Conservation (phyloP, 2,329 filamentous ascomycete genomes). For the Diplodia sapinea region DNA sequence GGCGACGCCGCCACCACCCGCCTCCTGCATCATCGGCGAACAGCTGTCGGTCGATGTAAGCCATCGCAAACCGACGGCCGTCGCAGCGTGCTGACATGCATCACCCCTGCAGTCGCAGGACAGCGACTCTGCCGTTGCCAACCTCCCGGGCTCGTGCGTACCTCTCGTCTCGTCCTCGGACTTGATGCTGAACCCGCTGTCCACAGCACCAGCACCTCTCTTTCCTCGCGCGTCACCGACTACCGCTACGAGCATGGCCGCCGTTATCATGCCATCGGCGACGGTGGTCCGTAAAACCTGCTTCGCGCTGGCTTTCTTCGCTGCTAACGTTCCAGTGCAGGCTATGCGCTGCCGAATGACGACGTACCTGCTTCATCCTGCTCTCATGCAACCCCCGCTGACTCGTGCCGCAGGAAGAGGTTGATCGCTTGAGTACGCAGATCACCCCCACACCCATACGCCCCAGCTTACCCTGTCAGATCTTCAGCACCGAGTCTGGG, state of each 20-base stretch:
- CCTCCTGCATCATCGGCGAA: constrained; percentile 27
- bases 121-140: constrained; percentile 29
- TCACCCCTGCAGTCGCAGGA: constrained; percentile 12
- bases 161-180: background rate
- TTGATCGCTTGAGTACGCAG: constrained; percentile 35
- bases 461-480: constrained; percentile 31
- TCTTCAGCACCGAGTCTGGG: constrained; percentile 39
- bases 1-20: background rate
- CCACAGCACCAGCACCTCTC: constrained; percentile 31
- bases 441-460: background rate
- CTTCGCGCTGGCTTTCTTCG: too few relatives aligned
- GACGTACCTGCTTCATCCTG: constrained; percentile 32
- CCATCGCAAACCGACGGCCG: background rate
- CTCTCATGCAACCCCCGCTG: background rate
- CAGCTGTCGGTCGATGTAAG: constrained; percentile 28
- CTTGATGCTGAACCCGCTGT: background rate
- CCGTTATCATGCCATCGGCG: constrained; percentile 32
- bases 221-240: constrained; percentile 29
- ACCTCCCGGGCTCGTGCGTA: constrained; percentile 23
- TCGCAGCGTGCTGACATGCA: constrained; percentile 16
- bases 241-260: constrained; percentile 31
- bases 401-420: constrained; percentile 34
- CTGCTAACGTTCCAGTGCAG: constrained; percentile 27
- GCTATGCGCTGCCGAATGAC: constrained; percentile 38
- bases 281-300: constrained; percentile 21